These are phyloP conservation scores for Penicillium roqueforti DNA, from an alignment of 495 filamentous ascomycete species.

Conservation along the genomic window DNA sequence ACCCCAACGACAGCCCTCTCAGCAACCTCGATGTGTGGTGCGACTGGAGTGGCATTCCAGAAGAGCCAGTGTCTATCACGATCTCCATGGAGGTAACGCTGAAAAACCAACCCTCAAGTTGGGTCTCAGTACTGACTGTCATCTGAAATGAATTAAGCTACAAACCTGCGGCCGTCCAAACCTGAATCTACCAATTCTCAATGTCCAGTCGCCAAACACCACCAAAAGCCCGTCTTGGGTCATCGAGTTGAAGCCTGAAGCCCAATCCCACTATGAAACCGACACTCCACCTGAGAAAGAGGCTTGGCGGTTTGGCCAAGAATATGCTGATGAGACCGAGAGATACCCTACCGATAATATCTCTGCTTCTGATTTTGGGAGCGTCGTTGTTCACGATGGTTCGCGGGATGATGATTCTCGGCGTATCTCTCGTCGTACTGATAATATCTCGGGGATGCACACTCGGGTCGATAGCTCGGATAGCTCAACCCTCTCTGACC, in stretches of 20 bases:
- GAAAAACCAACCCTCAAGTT: neutral
- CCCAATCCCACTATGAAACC: neutral
- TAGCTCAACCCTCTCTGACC: neutral
- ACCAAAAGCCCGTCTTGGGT: neutral
- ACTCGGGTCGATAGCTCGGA: neutral
- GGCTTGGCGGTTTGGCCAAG: neutral
- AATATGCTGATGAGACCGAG: neutral
- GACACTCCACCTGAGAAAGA: neutral
- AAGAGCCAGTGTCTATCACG: constrained; percentile 24
- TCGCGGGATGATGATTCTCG: neutral
- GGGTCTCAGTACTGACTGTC: neutral
- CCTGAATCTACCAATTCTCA: constrained; percentile 1
- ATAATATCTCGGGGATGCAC: neutral
- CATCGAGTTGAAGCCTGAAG: neutral
- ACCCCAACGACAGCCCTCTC: constrained; percentile 8
- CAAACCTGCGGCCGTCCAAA: neutral
- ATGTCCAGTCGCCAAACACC: neutral
- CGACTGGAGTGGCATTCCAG: constrained; percentile 30
- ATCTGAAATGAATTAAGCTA: neutral
- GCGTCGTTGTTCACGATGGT: neutral
- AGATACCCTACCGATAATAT: neutral
- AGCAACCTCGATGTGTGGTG: constrained; percentile 33
- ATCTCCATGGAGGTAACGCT: constrained; percentile 33
- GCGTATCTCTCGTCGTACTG: neutral
- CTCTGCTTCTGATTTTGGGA: neutral